Evolutionary conservation across 306 rosid genomes (phyloP).

Genomic region (Chamaecrista fasciculata): DNA sequence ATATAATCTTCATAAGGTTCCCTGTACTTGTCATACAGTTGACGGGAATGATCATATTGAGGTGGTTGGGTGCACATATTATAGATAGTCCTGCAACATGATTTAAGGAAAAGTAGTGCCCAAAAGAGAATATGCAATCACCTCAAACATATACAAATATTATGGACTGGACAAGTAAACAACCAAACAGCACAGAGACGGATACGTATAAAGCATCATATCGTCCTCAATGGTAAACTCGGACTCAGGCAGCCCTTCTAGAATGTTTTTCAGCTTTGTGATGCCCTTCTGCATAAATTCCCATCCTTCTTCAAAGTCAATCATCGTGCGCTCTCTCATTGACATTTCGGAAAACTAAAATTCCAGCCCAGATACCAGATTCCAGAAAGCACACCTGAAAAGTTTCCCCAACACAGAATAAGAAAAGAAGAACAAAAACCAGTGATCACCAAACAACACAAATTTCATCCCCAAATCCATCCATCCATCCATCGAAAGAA

Average conservation of each 20-base stretch:
- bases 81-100: slow-evolving; percentile 58
- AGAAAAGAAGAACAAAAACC: background rate
- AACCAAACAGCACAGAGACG: background rate
- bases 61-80: slow-evolving; percentile 83
- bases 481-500: background rate
- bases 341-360: slow-evolving; percentile 28
- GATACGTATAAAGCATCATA: slow-evolving; percentile 54
- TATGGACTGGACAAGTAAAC: background rate
- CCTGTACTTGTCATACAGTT: slow-evolving; percentile 62
- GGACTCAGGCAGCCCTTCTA: slow-evolving; percentile 60
- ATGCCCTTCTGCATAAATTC: slow-evolving; percentile 59
- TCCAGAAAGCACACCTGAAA: slow-evolving; percentile 14
- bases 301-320: slow-evolving; percentile 63
- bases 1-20: slow-evolving; percentile 66
- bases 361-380: slow-evolving; percentile 18
- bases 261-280: slow-evolving; percentile 57
- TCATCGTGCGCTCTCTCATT: slow-evolving; percentile 49
- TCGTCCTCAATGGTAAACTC: slow-evolving; percentile 54
- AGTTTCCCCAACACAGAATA: background rate
- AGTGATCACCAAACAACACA: background rate
- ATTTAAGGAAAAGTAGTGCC: slow-evolving; percentile 25
- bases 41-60: slow-evolving; percentile 71
- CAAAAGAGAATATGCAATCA: background rate
- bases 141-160: background rate
- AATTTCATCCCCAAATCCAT: background rate